Evolutionary conservation across 106 monocot species (phyloP), one percentile per base, ranked within the genome.

Genomic region (Dendrobium officinale): DNA sequence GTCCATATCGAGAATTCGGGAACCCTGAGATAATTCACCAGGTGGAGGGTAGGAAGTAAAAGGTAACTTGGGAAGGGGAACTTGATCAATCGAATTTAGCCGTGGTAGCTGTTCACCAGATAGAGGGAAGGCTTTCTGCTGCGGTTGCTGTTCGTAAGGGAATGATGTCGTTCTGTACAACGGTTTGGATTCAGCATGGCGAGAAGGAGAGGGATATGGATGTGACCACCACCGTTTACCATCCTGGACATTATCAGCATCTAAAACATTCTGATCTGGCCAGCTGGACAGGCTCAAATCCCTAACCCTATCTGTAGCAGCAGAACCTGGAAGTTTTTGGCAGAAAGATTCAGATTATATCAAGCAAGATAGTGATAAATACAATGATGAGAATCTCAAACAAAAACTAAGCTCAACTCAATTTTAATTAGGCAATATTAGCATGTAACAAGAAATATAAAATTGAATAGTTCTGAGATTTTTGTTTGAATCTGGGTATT

Each of bases 161-260:
- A 5, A 49, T 27, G 76, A 76, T 11, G 49, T 43, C 0, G 76
- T 49, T 49, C 76, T 76, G 49, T 47, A 51, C 76, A 76, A 76
- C 20, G 49, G 49, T 76, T 49, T 47, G 40, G 76, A 76, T 13
- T 76, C 76, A 51, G 48, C 76, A 47, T 49, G 24, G 20, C 49
- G 76, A 76, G 76, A 76, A 49, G 76, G 76, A 51, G 76, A 76
- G 51, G 45, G 26, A 26, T 76, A 42, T 26, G 76, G 76, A 76
- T 76, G 20, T 76, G 76, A 76, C 45, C 49, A 49, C 76, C 76
- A 76, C 22, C 76, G 45, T 42, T 76, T 76, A 49, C 76, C 76
- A 76, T 76, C 76, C 76, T 48, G 76, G 27, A 27, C 24, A 76
- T 24, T 48, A 42, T 76, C 76, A 76, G 45, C 26, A 49, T 76